phyloP scores from a whole-genome alignment of 805 yeast genomes.

The Cyberlindnera mycetangii region DNA sequence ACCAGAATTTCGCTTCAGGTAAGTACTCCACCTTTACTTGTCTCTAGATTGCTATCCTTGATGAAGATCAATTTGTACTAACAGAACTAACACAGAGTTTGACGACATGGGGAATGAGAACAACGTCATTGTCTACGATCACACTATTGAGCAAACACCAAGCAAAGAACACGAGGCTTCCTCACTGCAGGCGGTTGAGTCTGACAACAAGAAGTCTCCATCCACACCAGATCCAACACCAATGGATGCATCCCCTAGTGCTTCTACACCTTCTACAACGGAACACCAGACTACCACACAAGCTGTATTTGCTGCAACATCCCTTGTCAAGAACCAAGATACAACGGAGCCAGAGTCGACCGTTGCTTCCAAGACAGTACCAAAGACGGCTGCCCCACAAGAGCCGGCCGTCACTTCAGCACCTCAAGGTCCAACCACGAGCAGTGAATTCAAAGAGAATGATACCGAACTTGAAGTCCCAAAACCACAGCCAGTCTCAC shows the following conservation, averaged over 20 bases:
- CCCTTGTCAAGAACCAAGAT: too few species aligned
- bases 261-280: neutral
- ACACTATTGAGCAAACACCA: constrained; percentile 1
- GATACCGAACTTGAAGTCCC: neutral
- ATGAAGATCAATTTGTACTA: constrained; percentile 10
- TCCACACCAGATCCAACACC: constrained; percentile 28
- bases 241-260: constrained; percentile 1
- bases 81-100: constrained; percentile 27
- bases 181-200: constrained; percentile 8
- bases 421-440: neutral
- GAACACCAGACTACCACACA: neutral
- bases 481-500: neutral
- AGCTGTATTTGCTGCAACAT: too few species aligned
- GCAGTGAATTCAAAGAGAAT: neutral
- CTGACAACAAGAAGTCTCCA: constrained; percentile 21
- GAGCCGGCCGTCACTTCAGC: neutral
- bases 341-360: neutral
- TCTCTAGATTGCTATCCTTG: neutral
- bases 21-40: too few species aligned
- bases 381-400: neutral
- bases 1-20: constrained; percentile 23
- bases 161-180: constrained; percentile 3
- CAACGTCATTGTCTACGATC: constrained; percentile 31
- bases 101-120: constrained; percentile 37
- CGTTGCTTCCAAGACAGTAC: neutral